Evolutionary conservation across 139 green algal genomes (phyloP), one percentile per base, ranked within the genome.

Genomic region (Coelastrella sp.): DNA sequence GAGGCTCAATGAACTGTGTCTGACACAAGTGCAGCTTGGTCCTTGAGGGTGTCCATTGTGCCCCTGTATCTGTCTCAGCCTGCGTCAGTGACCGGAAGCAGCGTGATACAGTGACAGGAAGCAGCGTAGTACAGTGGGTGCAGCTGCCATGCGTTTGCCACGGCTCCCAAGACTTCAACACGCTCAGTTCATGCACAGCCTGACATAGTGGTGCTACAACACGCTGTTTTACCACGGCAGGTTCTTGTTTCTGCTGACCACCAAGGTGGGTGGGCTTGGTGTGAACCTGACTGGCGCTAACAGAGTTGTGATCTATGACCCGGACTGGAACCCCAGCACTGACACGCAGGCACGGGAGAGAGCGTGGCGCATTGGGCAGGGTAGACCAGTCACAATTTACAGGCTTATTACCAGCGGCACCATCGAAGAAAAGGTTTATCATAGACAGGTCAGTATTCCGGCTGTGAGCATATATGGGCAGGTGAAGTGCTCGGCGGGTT

Each of bases 391-490:
- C 72, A 98, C 95, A 24, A 94, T 99, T 22, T 99, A 99, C 94
- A 95, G 98, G 49, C 91, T 96, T 58, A 98, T 99, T 92, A 99
- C 96, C 57, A 94, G 92, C 20, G 98, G 98, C 65, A 99, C 98
- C 59, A 99, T 99, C 56, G 98, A 99, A 94, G 98, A 99, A 93
- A 99, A 99, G 93, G 93, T 99, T 6, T 99, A 99, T 94, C 97
- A 99, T 92, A 92, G 98, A 49, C 98, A 99, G 91, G 93, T 93
- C 24, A 5, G 88, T 27, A 20, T 1, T 24, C 8, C 24, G 19
- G 35, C 35, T 24, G 49, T 10, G 68, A 11, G 68, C 68, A 27
- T 76, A 27, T 6, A 10, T 76, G 19, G 6, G 3, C 4, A 76
- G 68, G 14, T 12, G 14, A 12, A 70, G 11, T 20, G 12, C 11